Evolutionary conservation across 345 rosid genomes (phyloP).

Genomic region (Eucalyptus regnans): DNA sequence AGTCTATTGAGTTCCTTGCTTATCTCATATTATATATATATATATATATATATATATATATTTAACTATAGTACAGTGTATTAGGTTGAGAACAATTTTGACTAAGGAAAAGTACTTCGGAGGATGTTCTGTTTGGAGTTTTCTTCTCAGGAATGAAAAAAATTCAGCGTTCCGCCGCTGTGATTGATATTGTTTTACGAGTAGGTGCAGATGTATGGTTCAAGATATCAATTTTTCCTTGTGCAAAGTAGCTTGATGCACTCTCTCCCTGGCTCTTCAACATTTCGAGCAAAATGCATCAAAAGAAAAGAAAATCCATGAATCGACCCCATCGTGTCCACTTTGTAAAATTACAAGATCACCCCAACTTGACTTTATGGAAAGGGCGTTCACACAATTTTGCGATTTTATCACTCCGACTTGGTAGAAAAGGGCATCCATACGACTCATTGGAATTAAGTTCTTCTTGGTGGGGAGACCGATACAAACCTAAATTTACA

Average conservation of each 20-base stretch:
- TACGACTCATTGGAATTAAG: not conserved
- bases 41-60: too few relatives aligned
- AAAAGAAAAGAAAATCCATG: not conserved
- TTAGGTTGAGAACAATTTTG: not conserved
- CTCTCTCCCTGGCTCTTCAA: not conserved
- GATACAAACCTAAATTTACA: not conserved
- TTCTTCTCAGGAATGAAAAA: not conserved
- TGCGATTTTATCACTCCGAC: not conserved
- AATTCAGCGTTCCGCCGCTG: not conserved
- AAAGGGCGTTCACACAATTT: not conserved
- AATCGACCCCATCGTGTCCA: not conserved
- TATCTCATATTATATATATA: too few relatives aligned
- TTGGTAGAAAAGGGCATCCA: not conserved
- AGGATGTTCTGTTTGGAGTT: not conserved
- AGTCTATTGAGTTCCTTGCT: not conserved
- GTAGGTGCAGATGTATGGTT: not conserved
- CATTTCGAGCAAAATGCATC: not conserved
- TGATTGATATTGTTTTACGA: not conserved
- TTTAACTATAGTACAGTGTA: not conserved
- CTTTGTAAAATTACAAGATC: not conserved
- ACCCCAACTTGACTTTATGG: not conserved
- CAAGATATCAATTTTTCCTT: not conserved
- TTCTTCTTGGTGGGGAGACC: not conserved
- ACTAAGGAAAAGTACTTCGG: not conserved
- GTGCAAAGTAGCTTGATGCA: not conserved